Base-by-base conservation (phyloP, 208 protist genomes). In the Leptomonas pyrrhocoris region DNA sequence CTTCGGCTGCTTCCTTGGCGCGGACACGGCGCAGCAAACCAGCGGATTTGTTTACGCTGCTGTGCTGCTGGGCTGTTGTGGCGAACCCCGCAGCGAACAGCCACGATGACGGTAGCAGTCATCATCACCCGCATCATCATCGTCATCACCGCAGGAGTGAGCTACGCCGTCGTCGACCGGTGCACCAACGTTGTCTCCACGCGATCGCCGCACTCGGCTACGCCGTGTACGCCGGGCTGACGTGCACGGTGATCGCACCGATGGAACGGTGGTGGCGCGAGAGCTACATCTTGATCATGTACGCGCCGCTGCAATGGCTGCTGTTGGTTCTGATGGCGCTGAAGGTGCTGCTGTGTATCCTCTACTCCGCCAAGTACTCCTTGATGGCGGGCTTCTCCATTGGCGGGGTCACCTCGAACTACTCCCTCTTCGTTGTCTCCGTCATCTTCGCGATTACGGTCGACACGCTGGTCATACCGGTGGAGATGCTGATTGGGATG, bases 221-320 rank as follows among this genome's bases (percentile, higher is more conserved):
- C 7, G 15, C n/a, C 1, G n/a, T 71, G 19, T 8, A 31, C 0
- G 13, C 0, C 3, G 49, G 12, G 3, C 34, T 77, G 49, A 19
- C 2, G n/a, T 9, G 23, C 15, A 43, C n/a, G 9, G 28, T 71
- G 13, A 16, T 71, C 0, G n/a, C 16, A 5, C 72, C 64, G 15
- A 11, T 66, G 27, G 34, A 59, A 21, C 25, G 15, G 49, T 79
- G 77, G 68, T 79, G 77, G 71, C 61, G 31, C 6, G 50, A 51
- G 55, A 38, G 65, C 7, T 58, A 82, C 60, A 78, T 84, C 8
- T 18, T 85, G n/a, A 63, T 88, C 53, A 77, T 89, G 59, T 88
- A 86, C 63, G 61, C 79, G 0, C 73, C 82, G 23, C 54, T 93
- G 40, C 83, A 93, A 73, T 86, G 84, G 81, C 13, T 89, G 2